Base-by-base conservation (phyloP, 2,329 filamentous ascomycete species). In the Pseudocercospora eumusae region DNA sequence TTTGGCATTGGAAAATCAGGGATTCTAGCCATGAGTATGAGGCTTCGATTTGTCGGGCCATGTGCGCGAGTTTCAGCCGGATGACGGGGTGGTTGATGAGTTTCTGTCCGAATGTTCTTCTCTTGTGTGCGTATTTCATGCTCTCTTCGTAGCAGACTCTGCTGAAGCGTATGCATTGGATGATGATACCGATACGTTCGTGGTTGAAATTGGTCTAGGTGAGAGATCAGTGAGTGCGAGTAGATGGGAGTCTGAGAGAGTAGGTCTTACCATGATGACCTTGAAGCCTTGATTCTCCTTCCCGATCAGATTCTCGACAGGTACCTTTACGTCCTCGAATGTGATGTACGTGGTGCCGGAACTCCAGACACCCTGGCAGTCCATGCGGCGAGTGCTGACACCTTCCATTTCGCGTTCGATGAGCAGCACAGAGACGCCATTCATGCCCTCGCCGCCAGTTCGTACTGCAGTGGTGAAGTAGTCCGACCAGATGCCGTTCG, bases 201-300 rank as follows among this genome's bases (percentile, higher is more conserved):
- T 98, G 95, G 85, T 98, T 98, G 84, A 97, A 97, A 84, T 97
- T 97, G 76, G 92, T 97, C 21, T 21, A 8, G 1, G 9, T 11
- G 7, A 23, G 11, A 2, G 2, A 4, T 47, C 18, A 47, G 44
- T 9, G 7, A 23, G 8, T 45, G 42, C 11, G 42, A 13, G n/a
- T 11, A 9, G 42, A 15, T 9, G n/a, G 21, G 15, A 20, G 91
- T 81, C 98, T 95, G 83, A 98, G 95, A 85, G 98, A 98, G 84
- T 97, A 97, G 84, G 97, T 97, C 76, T 92, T 97, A 36, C 33
- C 93, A 98, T 98, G 83, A 99, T 93, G 75, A 96, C 92, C 80
- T 93, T 91, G 86, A 99, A 99, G 42, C 95, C 95, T 77, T 96
- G 89, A 84, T 99, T 96, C 82, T 96, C 89, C 83, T 97, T 98